These are phyloP conservation scores for Tolypocladium tundrense DNA, from an alignment of 2,329 filamentous ascomycete species.

Conservation along the genomic window DNA sequence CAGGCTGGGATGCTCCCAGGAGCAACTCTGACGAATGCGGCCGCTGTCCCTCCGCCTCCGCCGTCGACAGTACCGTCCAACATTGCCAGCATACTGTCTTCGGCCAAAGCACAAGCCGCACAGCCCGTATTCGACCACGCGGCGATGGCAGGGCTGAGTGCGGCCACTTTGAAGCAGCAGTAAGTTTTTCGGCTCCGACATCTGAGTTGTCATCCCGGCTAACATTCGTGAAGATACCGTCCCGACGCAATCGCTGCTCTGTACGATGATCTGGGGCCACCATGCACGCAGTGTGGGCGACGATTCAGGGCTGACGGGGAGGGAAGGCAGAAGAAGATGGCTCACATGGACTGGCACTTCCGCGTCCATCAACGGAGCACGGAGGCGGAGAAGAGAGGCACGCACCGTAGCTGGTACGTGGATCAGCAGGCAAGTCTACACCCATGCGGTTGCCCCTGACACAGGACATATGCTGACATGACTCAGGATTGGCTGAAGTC, in stretches of 20 bases:
- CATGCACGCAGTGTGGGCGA: slow-evolving; percentile 84
- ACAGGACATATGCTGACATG: slow-evolving; percentile 14
- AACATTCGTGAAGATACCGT: slow-evolving; percentile 45
- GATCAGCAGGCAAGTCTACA: slow-evolving; percentile 61
- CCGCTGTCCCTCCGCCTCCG: slow-evolving; percentile 15
- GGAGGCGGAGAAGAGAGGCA: slow-evolving; percentile 74
- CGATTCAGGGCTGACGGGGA: slow-evolving; percentile 70
- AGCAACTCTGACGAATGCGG: slow-evolving; percentile 26
- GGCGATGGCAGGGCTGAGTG: slow-evolving; percentile 41
- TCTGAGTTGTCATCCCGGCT: slow-evolving; percentile 1
- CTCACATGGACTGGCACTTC: slow-evolving; percentile 98
- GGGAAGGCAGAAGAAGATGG: slow-evolving; percentile 75
- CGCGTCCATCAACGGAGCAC: slow-evolving; percentile 80
- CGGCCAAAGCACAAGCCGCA: slow-evolving; percentile 15
- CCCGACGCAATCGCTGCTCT: slow-evolving; percentile 63
- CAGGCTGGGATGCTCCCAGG: slow-evolving; percentile 55
- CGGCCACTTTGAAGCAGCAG: slow-evolving; percentile 60
- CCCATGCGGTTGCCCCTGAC: not conserved
- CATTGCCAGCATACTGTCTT: slow-evolving; percentile 25
- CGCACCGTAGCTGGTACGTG: slow-evolving; percentile 91
- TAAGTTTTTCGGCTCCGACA: slow-evolving; percentile 29
- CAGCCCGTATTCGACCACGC: not conserved
- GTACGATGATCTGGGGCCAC: slow-evolving; percentile 73
- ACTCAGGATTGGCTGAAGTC: slow-evolving; percentile 79
- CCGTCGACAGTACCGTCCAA: slow-evolving; percentile 22